Evolutionary conservation across 2,329 filamentous ascomycete genomes (phyloP).

Genomic region (Ambrosiella beaveri): DNA sequence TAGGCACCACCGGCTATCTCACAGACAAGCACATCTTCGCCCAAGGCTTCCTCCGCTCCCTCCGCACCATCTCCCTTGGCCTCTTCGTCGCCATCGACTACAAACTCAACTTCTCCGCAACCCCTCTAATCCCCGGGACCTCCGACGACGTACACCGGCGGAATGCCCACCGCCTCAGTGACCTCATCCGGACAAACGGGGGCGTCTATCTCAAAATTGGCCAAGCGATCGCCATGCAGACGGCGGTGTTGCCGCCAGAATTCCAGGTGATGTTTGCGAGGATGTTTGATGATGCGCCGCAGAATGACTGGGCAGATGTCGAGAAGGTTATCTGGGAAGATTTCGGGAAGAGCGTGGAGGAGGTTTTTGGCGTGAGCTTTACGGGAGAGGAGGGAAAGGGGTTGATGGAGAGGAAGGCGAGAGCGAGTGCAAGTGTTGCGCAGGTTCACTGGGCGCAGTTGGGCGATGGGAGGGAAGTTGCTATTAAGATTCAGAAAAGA

Average conservation of each 20-base stretch:
- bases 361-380: slow-evolving; percentile 85
- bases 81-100: slow-evolving; percentile 78
- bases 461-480: slow-evolving; percentile 74
- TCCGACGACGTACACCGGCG: slow-evolving; percentile 65
- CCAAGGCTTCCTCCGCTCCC: slow-evolving; percentile 57
- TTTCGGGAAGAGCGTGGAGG: slow-evolving; percentile 71
- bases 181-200: slow-evolving; percentile 70
- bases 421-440: slow-evolving; percentile 78
- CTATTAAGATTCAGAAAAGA: slow-evolving; percentile 89
- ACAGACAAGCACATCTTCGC: slow-evolving; percentile 63
- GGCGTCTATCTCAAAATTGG: slow-evolving; percentile 95
- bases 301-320: slow-evolving; percentile 75
- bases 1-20: slow-evolving; percentile 45
- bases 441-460: slow-evolving; percentile 92
- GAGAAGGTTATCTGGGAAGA: slow-evolving; percentile 75
- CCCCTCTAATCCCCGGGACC: slow-evolving; percentile 56
- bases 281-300: slow-evolving; percentile 96
- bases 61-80: slow-evolving; percentile 66
- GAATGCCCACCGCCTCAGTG: slow-evolving; percentile 67
- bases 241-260: slow-evolving; percentile 77
- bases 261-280: slow-evolving; percentile 90
- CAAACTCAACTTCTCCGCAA: slow-evolving; percentile 81
- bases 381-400: slow-evolving; percentile 49
- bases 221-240: slow-evolving; percentile 97
- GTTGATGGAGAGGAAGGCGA: slow-evolving; percentile 40